Percentiles rank a stretch among this genome's conserved stretches.
Conservation (phyloP, 306 rosid genomes). For the Fragaria vesca region DNA sequence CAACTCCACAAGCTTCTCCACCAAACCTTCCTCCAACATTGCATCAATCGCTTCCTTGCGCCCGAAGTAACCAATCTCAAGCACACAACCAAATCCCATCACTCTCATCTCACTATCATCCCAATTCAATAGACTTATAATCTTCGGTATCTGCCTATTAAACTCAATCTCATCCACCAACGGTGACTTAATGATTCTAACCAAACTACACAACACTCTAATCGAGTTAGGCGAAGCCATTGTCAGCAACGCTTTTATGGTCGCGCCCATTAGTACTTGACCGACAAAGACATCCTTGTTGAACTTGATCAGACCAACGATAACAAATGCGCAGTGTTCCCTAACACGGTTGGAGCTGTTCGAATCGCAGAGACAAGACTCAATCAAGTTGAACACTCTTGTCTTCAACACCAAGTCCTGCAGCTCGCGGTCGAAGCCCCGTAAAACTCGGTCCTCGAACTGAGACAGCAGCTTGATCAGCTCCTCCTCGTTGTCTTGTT, state of each 20-base stretch:
- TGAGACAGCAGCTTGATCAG: slow-evolving; percentile 40
- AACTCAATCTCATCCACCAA: slow-evolving; percentile 79
- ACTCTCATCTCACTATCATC: slow-evolving; percentile 36
- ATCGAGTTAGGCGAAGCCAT: slow-evolving; percentile 51
- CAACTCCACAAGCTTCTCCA: slow-evolving; percentile 64
- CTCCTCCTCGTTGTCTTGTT: slow-evolving; percentile 30
- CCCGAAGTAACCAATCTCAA: slow-evolving; percentile 84
- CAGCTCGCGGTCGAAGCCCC: slow-evolving; percentile 66
- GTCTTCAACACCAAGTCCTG: slow-evolving; percentile 64
- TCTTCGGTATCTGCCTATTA: slow-evolving; percentile 50
- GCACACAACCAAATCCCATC: slow-evolving; percentile 54
- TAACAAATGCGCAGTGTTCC: slow-evolving; percentile 48
- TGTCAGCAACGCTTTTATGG: slow-evolving; percentile 40
- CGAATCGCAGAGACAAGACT: slow-evolving; percentile 43
- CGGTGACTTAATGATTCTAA: slow-evolving; percentile 72
- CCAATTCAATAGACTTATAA: slow-evolving; percentile 44
- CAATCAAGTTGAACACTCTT: slow-evolving; percentile 51
- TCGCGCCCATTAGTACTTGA: slow-evolving; percentile 62
- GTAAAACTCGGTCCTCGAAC: slow-evolving; percentile 53
- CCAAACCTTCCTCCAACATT: slow-evolving; percentile 63
- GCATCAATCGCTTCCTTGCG: slow-evolving; percentile 87
- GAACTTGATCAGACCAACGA: slow-evolving; percentile 58
- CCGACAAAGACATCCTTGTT: slow-evolving; percentile 94
- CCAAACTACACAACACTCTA: slow-evolving; percentile 48
- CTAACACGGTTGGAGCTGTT: slow-evolving; percentile 37